Base-by-base conservation (phyloP, 768 basidiomycete genomes). In the Gloeophyllum trabeum region DNA sequence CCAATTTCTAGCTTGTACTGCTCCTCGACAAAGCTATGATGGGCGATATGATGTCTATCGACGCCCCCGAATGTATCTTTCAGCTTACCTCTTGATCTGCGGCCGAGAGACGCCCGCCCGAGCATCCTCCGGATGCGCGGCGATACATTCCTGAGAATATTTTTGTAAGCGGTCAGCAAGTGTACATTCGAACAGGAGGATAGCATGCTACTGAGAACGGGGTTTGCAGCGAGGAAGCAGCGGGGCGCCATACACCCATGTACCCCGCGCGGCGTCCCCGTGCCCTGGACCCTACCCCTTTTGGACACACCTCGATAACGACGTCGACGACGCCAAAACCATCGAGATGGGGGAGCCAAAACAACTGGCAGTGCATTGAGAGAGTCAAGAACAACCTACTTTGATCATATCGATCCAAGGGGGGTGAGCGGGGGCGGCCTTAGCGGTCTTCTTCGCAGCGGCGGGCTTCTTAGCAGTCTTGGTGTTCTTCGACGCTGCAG, bases 111-210 rank as follows among this genome's bases (percentile, higher is more conserved):
- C 91, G 52, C 90, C 91, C 44, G 59, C 59, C 44, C 89, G 83
- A 44, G 82, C 75, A 49, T 89, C 87, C 23, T 89, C 87, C 5
- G 72, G 73, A 61, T 79, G 63, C 42, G 65, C 69, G 47, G 70
- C 61, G 61, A 94, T 87, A 53, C 86, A 89, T 67, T 92, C 90
- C 89, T 92, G 63, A 32, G 10, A n/a, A n/a, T n/a, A n/a, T n/a
- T n/a, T n/a, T n/a, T n/a, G n/a, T n/a, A n/a, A n/a, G n/a, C n/a
- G n/a, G n/a, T n/a, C n/a, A n/a, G n/a, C n/a, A n/a, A n/a, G n/a
- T n/a, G n/a, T n/a, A n/a, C n/a, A n/a, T n/a, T n/a, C n/a, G n/a
- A n/a, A n/a, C n/a, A n/a, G n/a, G n/a, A n/a, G n/a, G n/a, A n/a
- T n/a, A n/a, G n/a, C n/a, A n/a, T n/a, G n/a, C n/a, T n/a, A n/a